Evolutionary conservation across 2,329 filamentous ascomycete genomes (phyloP).

Genomic region (Thermothelomyces thermophilus): DNA sequence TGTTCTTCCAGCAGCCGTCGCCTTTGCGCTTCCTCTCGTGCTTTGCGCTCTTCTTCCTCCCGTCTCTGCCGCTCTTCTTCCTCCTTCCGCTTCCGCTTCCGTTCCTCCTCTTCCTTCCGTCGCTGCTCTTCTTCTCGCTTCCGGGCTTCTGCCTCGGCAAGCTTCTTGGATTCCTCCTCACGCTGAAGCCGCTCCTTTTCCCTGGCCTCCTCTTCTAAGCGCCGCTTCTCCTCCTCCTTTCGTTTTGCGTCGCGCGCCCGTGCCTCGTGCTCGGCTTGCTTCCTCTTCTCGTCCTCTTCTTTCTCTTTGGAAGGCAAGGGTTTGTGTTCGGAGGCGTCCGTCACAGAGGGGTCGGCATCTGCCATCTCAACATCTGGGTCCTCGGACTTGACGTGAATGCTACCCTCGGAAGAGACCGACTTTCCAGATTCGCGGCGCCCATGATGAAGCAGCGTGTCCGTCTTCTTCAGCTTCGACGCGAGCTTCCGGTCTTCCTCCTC

Average conservation of each 20-base stretch:
- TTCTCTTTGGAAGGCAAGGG: constrained; percentile 25
- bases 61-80: constrained; percentile 30
- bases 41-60: constrained; percentile 28
- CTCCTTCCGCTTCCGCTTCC: constrained; percentile 24
- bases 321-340: constrained; percentile 26
- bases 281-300: constrained; percentile 32
- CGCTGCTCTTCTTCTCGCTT: constrained; percentile 25
- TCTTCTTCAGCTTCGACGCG: constrained; percentile 34
- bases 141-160: constrained; percentile 23
- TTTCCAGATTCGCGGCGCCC: constrained; percentile 39
- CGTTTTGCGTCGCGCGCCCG: constrained; percentile 20
- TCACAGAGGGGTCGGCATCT: constrained; percentile 34
- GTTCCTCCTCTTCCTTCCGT: constrained; percentile 31
- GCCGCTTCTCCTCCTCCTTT: constrained; percentile 27
- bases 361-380: constrained; percentile 51
- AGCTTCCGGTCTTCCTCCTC: constrained; percentile 38
- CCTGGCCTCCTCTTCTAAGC: constrained; percentile 23
- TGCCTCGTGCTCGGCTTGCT: constrained; percentile 31
- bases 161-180: constrained; percentile 25
- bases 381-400: constrained; percentile 52
- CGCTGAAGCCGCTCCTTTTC: constrained; percentile 26
- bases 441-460: constrained; percentile 30
- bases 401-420: constrained; percentile 39
- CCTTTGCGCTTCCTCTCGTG: constrained; percentile 31
- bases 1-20: constrained; percentile 25